Base-by-base conservation (phyloP, 2,329 filamentous ascomycete genomes). In the Cytospora mali region DNA sequence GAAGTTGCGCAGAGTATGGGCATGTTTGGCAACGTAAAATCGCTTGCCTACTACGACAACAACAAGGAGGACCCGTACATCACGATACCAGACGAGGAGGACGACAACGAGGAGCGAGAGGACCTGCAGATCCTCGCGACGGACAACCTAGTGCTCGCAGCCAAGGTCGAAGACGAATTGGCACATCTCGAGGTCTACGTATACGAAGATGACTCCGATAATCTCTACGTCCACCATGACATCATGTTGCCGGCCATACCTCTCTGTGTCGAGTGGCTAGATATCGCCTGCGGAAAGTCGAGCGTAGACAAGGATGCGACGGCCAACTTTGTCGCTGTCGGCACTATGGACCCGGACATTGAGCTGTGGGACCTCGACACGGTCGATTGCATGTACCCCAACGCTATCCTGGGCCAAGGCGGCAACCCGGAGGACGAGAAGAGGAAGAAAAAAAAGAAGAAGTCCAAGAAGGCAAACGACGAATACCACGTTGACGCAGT, bases 211-310 rank as follows among this genome's bases (percentile, higher is more conserved):
- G 87, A 87, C 66, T 91, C 89, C 51, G 95, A 98, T 77, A 99
- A 99, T 75, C 88, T 99, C 65, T 99, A 99, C 75, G 94, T 99
- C 27, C 95, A 99, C 79, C 95, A 99, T 84, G 95, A 99, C 76
- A 96, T 99, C 71, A 98, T 99, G 94, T 85, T 99, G 61, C 95
- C 95, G 33, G 94, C 94, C 27, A 97, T 99, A 72, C 95, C 95
- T 13, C 86, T 99, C 7, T 95, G 92, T 72, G 85, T 98, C 48
- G 95, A 99, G 79, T 99, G 95, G 95, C 79, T 99, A 51, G 92
- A 97, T 74, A 83, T 97, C 61, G 89, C 92, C n/a, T 92, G 97
- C 39, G 89, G 90, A 68, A 92, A 92, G 74, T 77, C 82, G 13
- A 79, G 75, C 52, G 78, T 83, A 6, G 84, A 85, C 49, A 85